These are phyloP conservation scores for Pachyrhizus erosus DNA, from an alignment of 306 rosid species.

Conservation along the genomic window DNA sequence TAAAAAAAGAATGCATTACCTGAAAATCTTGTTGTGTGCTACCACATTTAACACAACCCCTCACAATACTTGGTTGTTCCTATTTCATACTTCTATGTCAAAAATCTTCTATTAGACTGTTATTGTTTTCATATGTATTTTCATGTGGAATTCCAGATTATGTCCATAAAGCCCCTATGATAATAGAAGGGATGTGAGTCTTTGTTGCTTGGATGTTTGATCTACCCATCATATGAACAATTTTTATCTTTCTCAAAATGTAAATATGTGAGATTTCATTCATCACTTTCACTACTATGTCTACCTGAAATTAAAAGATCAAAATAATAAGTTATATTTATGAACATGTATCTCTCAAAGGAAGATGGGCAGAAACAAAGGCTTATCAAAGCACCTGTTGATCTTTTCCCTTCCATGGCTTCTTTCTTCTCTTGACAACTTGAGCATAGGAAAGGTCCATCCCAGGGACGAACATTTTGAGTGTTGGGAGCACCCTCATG, in stretches of 20 bases:
- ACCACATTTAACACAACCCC: slow-evolving; percentile 44
- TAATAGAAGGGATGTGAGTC: slow-evolving; percentile 62
- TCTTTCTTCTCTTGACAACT: slow-evolving; percentile 98
- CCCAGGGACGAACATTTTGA: slow-evolving; percentile 92
- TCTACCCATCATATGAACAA: slow-evolving; percentile 53
- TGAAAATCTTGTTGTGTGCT: slow-evolving; percentile 42
- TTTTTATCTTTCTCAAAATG: slow-evolving; percentile 61
- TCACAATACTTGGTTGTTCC: slow-evolving; percentile 42
- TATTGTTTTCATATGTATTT: slow-evolving; percentile 49
- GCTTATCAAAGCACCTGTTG: slow-evolving; percentile 55
- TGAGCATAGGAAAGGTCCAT: slow-evolving; percentile 95
- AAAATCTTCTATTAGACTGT: slow-evolving; percentile 44
- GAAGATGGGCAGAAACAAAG: slow-evolving; percentile 30
- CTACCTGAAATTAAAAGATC: slow-evolving; percentile 70
- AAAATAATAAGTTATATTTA: slow-evolving; percentile 34
- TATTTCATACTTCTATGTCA: slow-evolving; percentile 46
- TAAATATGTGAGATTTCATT: slow-evolving; percentile 60
- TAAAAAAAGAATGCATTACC: slow-evolving; percentile 54
- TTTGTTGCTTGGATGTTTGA: slow-evolving; percentile 51
- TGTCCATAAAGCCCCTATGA: slow-evolving; percentile 55
- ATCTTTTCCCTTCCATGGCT: slow-evolving; percentile 98
- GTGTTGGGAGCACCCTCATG: slow-evolving; percentile 67
- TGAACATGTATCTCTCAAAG: slow-evolving; percentile 13
- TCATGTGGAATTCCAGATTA: slow-evolving; percentile 53
- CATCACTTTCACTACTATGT: slow-evolving; percentile 88